Conservation (phyloP, 2,329 filamentous ascomycete species). For the Monosporascus sp. region DNA sequence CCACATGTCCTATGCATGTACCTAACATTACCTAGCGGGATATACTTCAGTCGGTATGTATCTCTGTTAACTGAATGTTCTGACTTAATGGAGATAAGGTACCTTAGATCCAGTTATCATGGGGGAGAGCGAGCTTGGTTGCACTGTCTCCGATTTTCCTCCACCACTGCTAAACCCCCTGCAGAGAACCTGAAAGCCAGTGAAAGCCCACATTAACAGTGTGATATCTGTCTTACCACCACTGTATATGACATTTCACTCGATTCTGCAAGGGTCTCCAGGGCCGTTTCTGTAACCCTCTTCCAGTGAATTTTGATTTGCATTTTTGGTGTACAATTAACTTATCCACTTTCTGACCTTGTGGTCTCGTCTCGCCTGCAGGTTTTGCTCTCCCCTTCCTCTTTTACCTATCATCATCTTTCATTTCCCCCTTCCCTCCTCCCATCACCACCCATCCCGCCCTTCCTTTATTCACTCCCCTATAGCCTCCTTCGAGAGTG, state of each 20-base stretch:
- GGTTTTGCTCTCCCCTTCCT: slow-evolving; percentile 10
- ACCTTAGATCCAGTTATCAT: not conserved
- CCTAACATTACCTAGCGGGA: too few species aligned
- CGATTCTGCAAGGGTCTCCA: not conserved
- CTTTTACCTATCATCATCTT: slow-evolving; percentile 14
- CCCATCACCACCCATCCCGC: slow-evolving; percentile 23
- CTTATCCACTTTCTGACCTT: not conserved
- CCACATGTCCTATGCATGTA: too few species aligned
- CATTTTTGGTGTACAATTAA: not conserved
- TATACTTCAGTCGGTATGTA: not conserved
- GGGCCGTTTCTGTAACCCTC: not conserved
- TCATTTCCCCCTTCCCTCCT: slow-evolving; percentile 20
- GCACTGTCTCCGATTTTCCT: not conserved
- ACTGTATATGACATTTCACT: not conserved
- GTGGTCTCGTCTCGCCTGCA: slow-evolving; percentile 2
- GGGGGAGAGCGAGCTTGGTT: not conserved
- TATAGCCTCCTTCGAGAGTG: slow-evolving; percentile 25
- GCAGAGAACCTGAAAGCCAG: not conserved
- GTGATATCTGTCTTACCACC: not conserved
- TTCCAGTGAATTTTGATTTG: slow-evolving; percentile 4
- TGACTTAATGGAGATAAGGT: not conserved
- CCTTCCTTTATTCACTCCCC: slow-evolving; percentile 29
- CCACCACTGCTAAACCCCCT: not conserved
- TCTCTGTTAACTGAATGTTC: not conserved
- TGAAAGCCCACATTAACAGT: not conserved